A percentile compares a stretch with the other conserved stretches of the same genome.
Conservation (phyloP, 2,329 filamentous ascomycete genomes). For the Pseudogymnoascus sp. region DNA sequence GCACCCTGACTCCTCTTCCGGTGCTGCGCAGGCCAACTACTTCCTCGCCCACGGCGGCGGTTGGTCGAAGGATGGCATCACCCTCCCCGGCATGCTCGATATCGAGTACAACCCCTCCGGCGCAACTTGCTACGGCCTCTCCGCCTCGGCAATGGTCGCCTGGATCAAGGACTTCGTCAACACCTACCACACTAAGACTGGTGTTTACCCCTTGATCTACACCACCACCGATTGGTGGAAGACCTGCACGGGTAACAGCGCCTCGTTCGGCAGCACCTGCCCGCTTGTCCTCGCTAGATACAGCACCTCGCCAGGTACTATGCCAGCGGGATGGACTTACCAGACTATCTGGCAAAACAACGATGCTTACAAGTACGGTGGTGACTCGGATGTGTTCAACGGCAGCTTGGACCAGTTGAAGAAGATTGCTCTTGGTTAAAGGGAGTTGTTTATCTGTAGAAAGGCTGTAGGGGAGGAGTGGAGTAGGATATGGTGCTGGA, state of each 20-base stretch:
- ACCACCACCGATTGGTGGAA: slow-evolving; percentile 44
- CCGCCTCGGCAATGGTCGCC: slow-evolving; percentile 38
- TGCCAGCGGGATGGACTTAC: slow-evolving; percentile 45
- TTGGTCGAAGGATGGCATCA: slow-evolving; percentile 47
- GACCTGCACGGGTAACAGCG: slow-evolving; percentile 43
- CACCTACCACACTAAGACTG: slow-evolving; percentile 40
- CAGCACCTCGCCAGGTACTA: slow-evolving; percentile 33
- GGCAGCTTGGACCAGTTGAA: slow-evolving; percentile 33
- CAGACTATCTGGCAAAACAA: slow-evolving; percentile 51
- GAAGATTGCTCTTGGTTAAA: slow-evolving; percentile 27
- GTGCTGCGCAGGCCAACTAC: slow-evolving; percentile 42
- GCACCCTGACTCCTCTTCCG: slow-evolving; percentile 37
- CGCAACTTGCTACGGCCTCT: slow-evolving; percentile 39
- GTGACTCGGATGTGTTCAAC: slow-evolving; percentile 47
- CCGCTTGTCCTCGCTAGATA: slow-evolving; percentile 44
- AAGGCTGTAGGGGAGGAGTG: neutral
- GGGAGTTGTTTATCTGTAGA: neutral
- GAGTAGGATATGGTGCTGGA: neutral
- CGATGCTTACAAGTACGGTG: slow-evolving; percentile 42
- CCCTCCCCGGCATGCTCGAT: slow-evolving; percentile 51
- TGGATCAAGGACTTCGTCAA: slow-evolving; percentile 49
- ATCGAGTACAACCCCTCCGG: slow-evolving; percentile 39
- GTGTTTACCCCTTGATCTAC: slow-evolving; percentile 46
- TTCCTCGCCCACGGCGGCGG: slow-evolving; percentile 48
- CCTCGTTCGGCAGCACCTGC: slow-evolving; percentile 38